These are phyloP conservation scores for Liquidambar formosana DNA, from an alignment of 164 flowering plant species.

Conservation along the genomic window DNA sequence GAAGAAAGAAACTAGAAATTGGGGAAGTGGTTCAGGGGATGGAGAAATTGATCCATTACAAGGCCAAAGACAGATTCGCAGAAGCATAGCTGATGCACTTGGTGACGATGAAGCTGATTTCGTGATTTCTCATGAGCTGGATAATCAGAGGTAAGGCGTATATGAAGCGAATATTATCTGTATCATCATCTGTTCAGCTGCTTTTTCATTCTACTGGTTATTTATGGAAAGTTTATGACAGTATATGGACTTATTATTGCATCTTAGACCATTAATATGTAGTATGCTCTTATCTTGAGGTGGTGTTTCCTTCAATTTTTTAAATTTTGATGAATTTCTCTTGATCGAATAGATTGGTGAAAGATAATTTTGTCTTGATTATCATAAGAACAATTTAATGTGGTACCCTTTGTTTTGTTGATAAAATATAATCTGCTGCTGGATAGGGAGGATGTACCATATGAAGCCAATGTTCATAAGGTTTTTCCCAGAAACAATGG, in stretches of 20 bases:
- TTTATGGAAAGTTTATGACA: too few species aligned
- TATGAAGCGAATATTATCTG: background rate
- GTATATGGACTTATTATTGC: too few species aligned
- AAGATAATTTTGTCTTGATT: too few species aligned
- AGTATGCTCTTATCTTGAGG: background rate
- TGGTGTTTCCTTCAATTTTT: background rate
- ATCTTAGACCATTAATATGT: too few species aligned
- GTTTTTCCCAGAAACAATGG: conserved; percentile 2
- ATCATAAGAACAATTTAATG: too few species aligned
- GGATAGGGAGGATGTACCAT: too few species aligned
- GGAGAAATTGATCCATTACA: conserved; percentile 40
- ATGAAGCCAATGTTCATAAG: too few species aligned
- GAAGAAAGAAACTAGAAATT: conserved; percentile 40
- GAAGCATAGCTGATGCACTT: conserved; percentile 87
- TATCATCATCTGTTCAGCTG: too few species aligned
- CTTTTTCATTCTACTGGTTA: too few species aligned
- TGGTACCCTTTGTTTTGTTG: too few species aligned
- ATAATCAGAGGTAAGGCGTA: conserved; percentile 44
- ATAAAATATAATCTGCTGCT: too few species aligned
- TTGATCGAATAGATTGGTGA: background rate
- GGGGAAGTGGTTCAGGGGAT: conserved; percentile 34
- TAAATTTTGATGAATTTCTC: background rate
- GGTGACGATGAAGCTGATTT: conserved; percentile 96
- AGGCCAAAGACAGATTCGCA: conserved; percentile 34
- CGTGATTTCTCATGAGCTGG: conserved; percentile 32